These are phyloP conservation scores for Chaetomiaceae sp. DNA, from an alignment of 2,329 filamentous ascomycete species.

Conservation along the genomic window DNA sequence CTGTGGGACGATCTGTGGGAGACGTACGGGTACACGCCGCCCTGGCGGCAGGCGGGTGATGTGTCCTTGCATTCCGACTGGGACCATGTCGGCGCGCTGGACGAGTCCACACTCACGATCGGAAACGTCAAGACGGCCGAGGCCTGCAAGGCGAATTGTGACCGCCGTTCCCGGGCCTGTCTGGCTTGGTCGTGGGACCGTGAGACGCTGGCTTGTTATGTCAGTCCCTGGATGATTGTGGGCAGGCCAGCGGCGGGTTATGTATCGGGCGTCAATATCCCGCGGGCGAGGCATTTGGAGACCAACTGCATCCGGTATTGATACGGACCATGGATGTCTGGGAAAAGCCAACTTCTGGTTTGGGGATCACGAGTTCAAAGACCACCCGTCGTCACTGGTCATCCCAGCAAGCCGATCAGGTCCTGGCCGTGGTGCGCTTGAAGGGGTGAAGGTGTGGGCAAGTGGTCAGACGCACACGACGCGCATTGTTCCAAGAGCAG, in stretches of 20 bases:
- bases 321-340: no score
- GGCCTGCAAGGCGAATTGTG: conserved; percentile 17
- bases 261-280: conserved; percentile 19
- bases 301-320: conserved; percentile 8
- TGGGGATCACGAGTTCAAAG: no score
- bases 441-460: no score
- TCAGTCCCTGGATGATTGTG: conserved; percentile 27
- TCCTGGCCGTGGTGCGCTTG: no score
- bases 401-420: no score
- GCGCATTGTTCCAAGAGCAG: no score
- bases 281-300: conserved; percentile 15
- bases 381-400: no score
- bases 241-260: conserved; percentile 16
- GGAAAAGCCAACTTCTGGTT: no score
- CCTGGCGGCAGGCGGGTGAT: conserved; percentile 28
- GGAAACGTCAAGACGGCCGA: conserved; percentile 17
- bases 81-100: conserved; percentile 48
- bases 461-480: no score
- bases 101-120: conserved; percentile 37
- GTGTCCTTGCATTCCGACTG: conserved; percentile 36
- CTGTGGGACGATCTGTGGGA: conserved; percentile 48
- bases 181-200: conserved; percentile 26
- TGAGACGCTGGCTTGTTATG: conserved; percentile 13
- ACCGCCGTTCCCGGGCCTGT: conserved; percentile 13
- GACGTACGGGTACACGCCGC: conserved; percentile 40